phyloP scores from a whole-genome alignment of 441 rosid species.

The Omphalea diandra region DNA sequence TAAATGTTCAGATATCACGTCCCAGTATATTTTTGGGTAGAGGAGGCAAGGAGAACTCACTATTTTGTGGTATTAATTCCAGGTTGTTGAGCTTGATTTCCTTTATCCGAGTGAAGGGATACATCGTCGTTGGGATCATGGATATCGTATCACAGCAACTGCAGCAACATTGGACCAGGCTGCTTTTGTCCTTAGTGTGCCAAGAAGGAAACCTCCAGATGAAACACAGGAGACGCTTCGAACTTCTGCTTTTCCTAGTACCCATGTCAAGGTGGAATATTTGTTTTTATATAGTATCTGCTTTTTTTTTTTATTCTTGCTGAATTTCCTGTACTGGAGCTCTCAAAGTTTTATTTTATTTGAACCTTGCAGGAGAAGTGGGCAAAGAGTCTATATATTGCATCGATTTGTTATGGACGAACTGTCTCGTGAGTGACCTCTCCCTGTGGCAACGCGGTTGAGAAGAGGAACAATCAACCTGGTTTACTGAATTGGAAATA shows the following conservation, averaged over 20 bases:
- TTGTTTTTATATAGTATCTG: background rate
- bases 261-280: conserved; percentile 53
- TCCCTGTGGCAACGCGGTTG: background rate
- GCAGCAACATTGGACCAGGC: conserved; percentile 86
- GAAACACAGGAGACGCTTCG: conserved; percentile 86
- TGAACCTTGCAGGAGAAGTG: conserved; percentile 63
- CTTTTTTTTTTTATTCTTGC: background rate
- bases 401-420: conserved; percentile 62
- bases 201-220: conserved; percentile 52
- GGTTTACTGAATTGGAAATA: conserved; percentile 8
- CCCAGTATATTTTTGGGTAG: background rate
- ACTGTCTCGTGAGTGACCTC: conserved; percentile 47
- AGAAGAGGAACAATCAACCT: conserved; percentile 12
- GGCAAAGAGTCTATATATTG: conserved; percentile 62
- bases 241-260: conserved; percentile 71
- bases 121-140: conserved; percentile 73
- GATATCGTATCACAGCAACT: conserved; percentile 75
- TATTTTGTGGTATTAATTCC: conserved; percentile 12
- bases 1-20: background rate
- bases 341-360: conserved; percentile 11
- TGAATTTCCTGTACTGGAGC: background rate
- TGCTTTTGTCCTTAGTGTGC: conserved; percentile 72
- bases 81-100: conserved; percentile 89
- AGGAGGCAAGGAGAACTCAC: background rate
- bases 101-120: conserved; percentile 86